Conservation (phyloP, 2,329 filamentous ascomycete species). For the Nigrospora oryzae region DNA sequence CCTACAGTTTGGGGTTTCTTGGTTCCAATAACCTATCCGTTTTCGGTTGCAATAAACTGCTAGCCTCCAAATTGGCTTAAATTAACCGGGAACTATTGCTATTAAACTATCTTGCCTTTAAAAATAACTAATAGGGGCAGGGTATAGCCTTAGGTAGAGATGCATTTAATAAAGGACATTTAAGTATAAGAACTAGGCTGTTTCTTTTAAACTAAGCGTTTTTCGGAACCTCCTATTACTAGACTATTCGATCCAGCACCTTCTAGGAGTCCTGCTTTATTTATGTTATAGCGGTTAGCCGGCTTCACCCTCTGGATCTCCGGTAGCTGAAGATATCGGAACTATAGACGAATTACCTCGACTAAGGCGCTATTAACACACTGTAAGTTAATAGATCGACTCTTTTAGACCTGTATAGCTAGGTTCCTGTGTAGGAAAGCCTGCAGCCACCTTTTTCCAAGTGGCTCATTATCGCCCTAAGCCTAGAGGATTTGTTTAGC, state of each 20-base stretch:
- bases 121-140: constrained; percentile 1
- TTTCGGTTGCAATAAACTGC: constrained; percentile 1
- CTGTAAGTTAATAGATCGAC: neutral
- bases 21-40: neutral
- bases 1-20: too few species aligned
- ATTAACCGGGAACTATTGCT: constrained; percentile 2
- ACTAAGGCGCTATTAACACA: neutral
- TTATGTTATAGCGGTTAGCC: too few species aligned
- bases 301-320: neutral
- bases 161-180: neutral
- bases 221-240: neutral
- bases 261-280: neutral
- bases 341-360: neutral
- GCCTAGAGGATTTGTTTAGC: neutral
- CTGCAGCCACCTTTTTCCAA: neutral
- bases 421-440: neutral
- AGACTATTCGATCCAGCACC: neutral
- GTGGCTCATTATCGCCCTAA: neutral
- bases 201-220: neutral
- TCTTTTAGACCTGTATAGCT: neutral
- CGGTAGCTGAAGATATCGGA: neutral
- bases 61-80: neutral
- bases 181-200: neutral
- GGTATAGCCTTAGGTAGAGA: neutral
- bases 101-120: constrained; percentile 1